Percentiles rank a stretch among this genome's conserved stretches.
phyloP scores from a whole-genome alignment of 371 early-diverging fungal genomes.

The Rhizomucor pusillus region DNA sequence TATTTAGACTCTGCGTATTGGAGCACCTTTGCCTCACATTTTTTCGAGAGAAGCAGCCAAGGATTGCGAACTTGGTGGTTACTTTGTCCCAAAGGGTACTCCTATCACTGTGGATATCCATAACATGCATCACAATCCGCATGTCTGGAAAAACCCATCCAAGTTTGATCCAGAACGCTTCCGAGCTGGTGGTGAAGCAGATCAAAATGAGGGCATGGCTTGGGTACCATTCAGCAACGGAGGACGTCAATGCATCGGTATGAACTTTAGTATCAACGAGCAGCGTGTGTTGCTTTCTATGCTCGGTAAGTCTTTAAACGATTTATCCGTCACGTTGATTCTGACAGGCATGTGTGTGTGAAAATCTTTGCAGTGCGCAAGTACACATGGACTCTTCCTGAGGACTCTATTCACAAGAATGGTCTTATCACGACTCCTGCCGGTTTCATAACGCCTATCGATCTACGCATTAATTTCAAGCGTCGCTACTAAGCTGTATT shows the following conservation, averaged over 20 bases:
- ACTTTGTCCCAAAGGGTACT: constrained; percentile 16
- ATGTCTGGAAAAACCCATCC: constrained; percentile 13
- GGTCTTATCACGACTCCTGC: background rate
- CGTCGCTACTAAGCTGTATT: no score
- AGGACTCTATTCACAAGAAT: constrained; percentile 12
- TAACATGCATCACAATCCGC: constrained; percentile 17
- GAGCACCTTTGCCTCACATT: background rate
- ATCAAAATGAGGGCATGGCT: constrained; percentile 9
- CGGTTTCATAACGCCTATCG: background rate
- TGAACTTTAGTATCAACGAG: constrained; percentile 19
- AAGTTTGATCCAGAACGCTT: constrained; percentile 23
- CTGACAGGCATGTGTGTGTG: no score
- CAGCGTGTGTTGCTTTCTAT: constrained; percentile 17
- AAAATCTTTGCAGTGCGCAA: constrained; percentile 9
- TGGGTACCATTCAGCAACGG: constrained; percentile 13
- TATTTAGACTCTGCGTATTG: constrained; percentile 9
- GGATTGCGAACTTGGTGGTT: constrained; percentile 11
- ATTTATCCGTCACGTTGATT: no score
- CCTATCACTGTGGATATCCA: constrained; percentile 10
- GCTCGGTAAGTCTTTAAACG: constrained; percentile 14
- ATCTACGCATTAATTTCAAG: background rate
- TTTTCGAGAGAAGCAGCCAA: constrained; percentile 2
- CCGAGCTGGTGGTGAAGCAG: constrained; percentile 16
- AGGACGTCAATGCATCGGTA: constrained; percentile 13
- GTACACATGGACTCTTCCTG: constrained; percentile 11